Percentiles rank a stretch among this genome's conserved stretches.
These are phyloP conservation scores for Penicillium diatomitis DNA, from an alignment of 495 filamentous ascomycete genomes.

Conservation along the genomic window DNA sequence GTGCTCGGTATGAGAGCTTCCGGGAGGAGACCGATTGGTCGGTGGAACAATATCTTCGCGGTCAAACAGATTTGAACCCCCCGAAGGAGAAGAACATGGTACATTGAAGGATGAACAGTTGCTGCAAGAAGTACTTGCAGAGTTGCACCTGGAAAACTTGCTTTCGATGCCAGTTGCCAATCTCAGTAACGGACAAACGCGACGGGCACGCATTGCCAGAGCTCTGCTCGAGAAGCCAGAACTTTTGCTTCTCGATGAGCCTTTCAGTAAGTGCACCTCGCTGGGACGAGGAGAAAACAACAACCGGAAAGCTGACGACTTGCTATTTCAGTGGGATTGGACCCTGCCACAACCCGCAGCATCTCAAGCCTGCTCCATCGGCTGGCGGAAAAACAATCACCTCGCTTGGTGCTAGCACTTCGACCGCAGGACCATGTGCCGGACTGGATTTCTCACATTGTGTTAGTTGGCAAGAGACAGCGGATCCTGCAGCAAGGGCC, in stretches of 20 bases:
- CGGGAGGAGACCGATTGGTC: slow-evolving; percentile 83
- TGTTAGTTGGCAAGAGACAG: slow-evolving; percentile 54
- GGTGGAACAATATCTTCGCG: slow-evolving; percentile 65
- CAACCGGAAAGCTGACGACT: neutral
- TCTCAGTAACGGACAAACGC: slow-evolving; percentile 86
- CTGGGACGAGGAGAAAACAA: no score
- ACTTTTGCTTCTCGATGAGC: slow-evolving; percentile 81
- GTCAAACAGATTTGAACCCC: slow-evolving; percentile 70
- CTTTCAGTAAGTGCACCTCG: slow-evolving; percentile 56
- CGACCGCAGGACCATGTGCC: slow-evolving; percentile 81
- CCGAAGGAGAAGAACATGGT: slow-evolving; percentile 43
- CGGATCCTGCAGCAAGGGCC: slow-evolving; percentile 39
- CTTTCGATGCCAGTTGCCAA: slow-evolving; percentile 74
- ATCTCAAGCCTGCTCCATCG: slow-evolving; percentile 60
- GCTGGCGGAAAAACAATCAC: slow-evolving; percentile 53
- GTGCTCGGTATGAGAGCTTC: slow-evolving; percentile 84
- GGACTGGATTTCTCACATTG: slow-evolving; percentile 78
- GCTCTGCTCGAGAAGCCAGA: slow-evolving; percentile 71
- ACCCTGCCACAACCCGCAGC: slow-evolving; percentile 63
- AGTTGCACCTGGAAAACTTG: slow-evolving; percentile 56
- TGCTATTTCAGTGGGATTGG: slow-evolving; percentile 60
- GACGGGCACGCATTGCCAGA: slow-evolving; percentile 78
- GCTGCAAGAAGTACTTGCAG: slow-evolving; percentile 50
- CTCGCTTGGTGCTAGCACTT: slow-evolving; percentile 66
- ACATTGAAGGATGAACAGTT: slow-evolving; percentile 31